phyloP scores from a whole-genome alignment of 1,284 basidiomycete species.

The Exobasidium rhododendri region DNA sequence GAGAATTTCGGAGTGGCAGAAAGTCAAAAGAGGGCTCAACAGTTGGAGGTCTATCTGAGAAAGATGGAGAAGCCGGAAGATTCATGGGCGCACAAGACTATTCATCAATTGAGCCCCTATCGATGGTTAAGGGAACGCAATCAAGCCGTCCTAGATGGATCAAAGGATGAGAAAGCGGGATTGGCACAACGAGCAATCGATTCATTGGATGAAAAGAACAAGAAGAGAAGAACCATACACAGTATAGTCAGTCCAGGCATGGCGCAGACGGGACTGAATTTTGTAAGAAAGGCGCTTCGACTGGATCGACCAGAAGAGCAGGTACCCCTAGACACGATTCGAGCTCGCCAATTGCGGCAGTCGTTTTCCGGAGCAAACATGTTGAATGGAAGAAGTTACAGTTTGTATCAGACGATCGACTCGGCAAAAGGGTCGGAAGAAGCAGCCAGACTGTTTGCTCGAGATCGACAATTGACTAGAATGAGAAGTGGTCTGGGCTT shows the following conservation, averaged over 20 bases:
- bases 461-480: conserved; percentile 65
- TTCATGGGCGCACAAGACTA: conserved; percentile 54
- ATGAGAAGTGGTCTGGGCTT: conserved; percentile 51
- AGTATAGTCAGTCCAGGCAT: conserved; percentile 13
- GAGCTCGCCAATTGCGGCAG: conserved; percentile 31
- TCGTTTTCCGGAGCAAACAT: conserved; percentile 36
- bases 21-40: conserved; percentile 79
- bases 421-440: conserved; percentile 15
- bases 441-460: conserved; percentile 58
- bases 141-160: conserved; percentile 51
- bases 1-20: conserved; percentile 94
- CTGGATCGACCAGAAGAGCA: conserved; percentile 64
- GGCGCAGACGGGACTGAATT: conserved; percentile 29
- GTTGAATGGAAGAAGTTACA: conserved; percentile 15
- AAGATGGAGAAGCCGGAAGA: conserved; percentile 51
- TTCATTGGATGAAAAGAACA: conserved; percentile 14
- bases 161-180: conserved; percentile 1
- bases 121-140: conserved; percentile 66
- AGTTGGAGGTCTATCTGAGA: conserved; percentile 64
- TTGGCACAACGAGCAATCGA: not conserved
- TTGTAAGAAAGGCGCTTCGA: conserved; percentile 36
- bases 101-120: conserved; percentile 81
- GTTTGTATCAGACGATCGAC: not conserved
- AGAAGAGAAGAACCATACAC: conserved; percentile 11
- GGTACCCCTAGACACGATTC: conserved; percentile 62